A percentile compares a stretch with the other conserved stretches of the same genome.
Conservation (phyloP, 1,284 basidiomycete species). For the Rhizoctonia solani region DNA sequence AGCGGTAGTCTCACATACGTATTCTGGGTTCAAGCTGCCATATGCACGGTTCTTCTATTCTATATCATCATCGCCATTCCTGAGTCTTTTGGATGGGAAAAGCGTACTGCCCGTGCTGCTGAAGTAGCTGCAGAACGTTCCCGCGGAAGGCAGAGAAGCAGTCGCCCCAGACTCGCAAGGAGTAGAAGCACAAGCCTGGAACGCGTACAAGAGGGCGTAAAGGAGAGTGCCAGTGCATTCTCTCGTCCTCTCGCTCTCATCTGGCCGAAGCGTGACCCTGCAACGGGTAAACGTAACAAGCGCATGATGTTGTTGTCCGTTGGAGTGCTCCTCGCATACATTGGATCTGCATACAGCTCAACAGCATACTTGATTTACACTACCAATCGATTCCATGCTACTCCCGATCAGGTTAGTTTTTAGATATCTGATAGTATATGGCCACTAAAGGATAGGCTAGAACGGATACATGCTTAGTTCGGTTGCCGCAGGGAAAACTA, state of each 20-base stretch:
- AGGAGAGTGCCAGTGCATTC: slow-evolving; percentile 8
- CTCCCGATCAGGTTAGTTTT: slow-evolving; percentile 12
- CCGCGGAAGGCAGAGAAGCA: not conserved
- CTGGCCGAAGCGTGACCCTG: slow-evolving; percentile 19
- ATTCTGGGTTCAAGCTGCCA: slow-evolving; percentile 6
- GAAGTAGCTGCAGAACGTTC: slow-evolving; percentile 11
- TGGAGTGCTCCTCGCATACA: not conserved
- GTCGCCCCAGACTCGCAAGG: not conserved
- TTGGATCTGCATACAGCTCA: slow-evolving; percentile 1
- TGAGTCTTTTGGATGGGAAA: slow-evolving; percentile 18
- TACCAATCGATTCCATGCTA: slow-evolving; percentile 18
- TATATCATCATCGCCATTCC: slow-evolving; percentile 9
- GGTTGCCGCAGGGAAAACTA: not conserved
- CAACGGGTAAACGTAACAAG: slow-evolving; percentile 16
- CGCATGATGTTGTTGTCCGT: not conserved
- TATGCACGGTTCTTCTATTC: not conserved
- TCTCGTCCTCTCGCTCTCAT: slow-evolving; percentile 13
- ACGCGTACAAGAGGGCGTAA: not conserved
- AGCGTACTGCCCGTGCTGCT: slow-evolving; percentile 10
- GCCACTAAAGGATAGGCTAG: not conserved
- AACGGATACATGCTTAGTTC: slow-evolving; percentile 9
- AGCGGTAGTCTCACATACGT: not conserved
- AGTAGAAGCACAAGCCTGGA: slow-evolving; percentile 15
- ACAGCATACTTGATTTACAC: not conserved
- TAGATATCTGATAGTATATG: not conserved